A percentile compares a stretch with the other conserved stretches of the same genome.
phyloP scores from a whole-genome alignment of 2,329 filamentous ascomycete species.

The Pseudopithomyces maydicus region DNA sequence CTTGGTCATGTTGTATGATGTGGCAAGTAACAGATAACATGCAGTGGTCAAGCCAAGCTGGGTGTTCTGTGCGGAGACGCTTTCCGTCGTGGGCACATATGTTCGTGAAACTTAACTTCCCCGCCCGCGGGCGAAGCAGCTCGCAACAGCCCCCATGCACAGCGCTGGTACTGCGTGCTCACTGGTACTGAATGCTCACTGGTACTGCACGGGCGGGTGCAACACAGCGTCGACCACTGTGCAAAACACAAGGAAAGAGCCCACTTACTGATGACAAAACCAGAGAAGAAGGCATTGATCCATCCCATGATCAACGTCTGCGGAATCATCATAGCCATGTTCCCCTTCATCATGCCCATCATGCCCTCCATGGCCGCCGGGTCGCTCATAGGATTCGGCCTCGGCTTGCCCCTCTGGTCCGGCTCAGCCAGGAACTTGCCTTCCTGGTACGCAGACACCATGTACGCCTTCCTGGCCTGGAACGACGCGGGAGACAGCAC shows the following conservation, averaged over 20 bases:
- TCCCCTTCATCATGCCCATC: constrained; percentile 99
- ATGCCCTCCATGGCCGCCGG: constrained; percentile 98
- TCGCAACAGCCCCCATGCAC: no score
- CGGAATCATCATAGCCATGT: constrained; percentile 99
- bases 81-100: no score
- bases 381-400: constrained; percentile 92
- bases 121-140: no score
- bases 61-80: neutral
- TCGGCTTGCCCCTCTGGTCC: constrained; percentile 81
- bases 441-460: constrained; percentile 80
- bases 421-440: constrained; percentile 91
- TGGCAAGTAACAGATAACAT: neutral
- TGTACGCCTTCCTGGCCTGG: constrained; percentile 76
- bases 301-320: constrained; percentile 99
- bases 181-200: no score
- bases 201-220: no score
- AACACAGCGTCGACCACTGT: no score
- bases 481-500: constrained; percentile 80
- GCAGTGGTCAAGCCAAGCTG: neutral
- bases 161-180: no score
- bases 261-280: constrained; percentile 89
- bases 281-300: constrained; percentile 99
- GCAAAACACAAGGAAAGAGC: neutral
- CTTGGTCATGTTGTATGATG: neutral
- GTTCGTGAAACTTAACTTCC: no score